These are phyloP conservation scores for Gynochthodes officinalis DNA, from an alignment of 257 asterid species.

Conservation along the genomic window DNA sequence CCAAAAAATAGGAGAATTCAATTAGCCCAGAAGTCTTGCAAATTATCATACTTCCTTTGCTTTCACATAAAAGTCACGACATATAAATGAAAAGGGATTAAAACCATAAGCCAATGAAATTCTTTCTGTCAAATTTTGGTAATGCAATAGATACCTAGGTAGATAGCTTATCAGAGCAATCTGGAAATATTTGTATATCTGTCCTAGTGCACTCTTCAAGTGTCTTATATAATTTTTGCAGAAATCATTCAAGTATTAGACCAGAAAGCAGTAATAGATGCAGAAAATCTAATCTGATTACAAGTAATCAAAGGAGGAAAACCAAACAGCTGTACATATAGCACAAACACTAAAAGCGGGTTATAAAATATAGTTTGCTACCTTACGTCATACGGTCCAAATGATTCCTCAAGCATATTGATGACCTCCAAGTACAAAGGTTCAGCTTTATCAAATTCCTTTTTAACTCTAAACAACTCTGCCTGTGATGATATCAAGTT, in stretches of 20 bases:
- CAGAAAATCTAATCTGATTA: background rate
- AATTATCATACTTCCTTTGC: background rate
- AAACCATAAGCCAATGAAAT: too few species aligned
- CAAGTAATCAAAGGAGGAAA: background rate
- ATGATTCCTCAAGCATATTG: slow-evolving; percentile 67
- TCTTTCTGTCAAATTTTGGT: too few species aligned
- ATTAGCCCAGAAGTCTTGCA: background rate
- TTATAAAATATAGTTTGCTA: slow-evolving; percentile 15
- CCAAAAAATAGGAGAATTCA: background rate
- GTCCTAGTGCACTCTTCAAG: background rate
- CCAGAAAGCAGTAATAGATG: background rate
- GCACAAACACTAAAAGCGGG: background rate
- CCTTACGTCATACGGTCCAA: slow-evolving; percentile 81
- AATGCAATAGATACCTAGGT: background rate
- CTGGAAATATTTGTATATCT: background rate
- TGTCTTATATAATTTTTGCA: background rate
- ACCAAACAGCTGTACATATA: background rate
- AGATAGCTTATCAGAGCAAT: background rate
- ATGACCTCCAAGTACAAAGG: slow-evolving; percentile 83
- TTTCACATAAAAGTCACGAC: background rate
- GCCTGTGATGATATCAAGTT: slow-evolving; percentile 51
- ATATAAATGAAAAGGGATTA: background rate
- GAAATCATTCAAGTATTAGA: background rate
- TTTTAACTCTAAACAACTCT: slow-evolving; percentile 66
- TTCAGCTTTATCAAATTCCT: slow-evolving; percentile 69